Percentiles rank a stretch among this genome's conserved stretches.
These are phyloP conservation scores for Neurospora tetraspora DNA, from an alignment of 495 filamentous ascomycete species.

Conservation along the genomic window DNA sequence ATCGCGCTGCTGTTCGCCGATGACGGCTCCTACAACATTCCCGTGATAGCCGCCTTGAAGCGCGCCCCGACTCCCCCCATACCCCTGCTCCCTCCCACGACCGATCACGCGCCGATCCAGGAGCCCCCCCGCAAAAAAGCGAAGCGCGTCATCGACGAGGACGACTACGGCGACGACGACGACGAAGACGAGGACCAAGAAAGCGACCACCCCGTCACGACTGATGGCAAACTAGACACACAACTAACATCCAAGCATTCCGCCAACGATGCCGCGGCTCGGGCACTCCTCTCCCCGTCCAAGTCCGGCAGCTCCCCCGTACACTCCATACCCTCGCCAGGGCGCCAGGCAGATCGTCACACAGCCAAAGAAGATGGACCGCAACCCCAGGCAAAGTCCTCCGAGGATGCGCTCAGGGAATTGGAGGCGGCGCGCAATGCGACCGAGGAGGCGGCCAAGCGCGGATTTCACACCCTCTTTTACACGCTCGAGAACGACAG, in stretches of 20 bases:
- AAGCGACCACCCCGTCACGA: constrained; percentile 33
- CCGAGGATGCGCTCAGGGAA: constrained; percentile 84
- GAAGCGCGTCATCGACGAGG: constrained; percentile 56
- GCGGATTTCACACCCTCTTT: constrained; percentile 82
- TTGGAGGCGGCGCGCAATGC: constrained; percentile 90
- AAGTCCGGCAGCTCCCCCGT: constrained; percentile 50
- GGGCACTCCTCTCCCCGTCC: constrained; percentile 41
- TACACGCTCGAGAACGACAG: constrained; percentile 92
- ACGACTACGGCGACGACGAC: constrained; percentile 78
- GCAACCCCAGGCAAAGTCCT: constrained; percentile 47
- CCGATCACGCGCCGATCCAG: constrained; percentile 36
- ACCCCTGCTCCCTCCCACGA: constrained; percentile 30
- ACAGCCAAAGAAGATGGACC: constrained; percentile 31
- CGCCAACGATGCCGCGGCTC: constrained; percentile 34
- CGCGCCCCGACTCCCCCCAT: constrained; percentile 22
- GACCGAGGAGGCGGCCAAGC: constrained; percentile 79
- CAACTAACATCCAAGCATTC: constrained; percentile 40
- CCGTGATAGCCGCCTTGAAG: constrained; percentile 29
- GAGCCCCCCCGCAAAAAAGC: constrained; percentile 40
- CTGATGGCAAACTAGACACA: constrained; percentile 34
- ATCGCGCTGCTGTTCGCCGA: constrained; percentile 66
- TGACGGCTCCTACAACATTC: constrained; percentile 50
- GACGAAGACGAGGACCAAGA: constrained; percentile 63
- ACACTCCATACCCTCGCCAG: constrained; percentile 41
- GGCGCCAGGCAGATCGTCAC: constrained; percentile 33